phyloP scores from a whole-genome alignment of 768 basidiomycete species.

The Serendipita sp. region DNA sequence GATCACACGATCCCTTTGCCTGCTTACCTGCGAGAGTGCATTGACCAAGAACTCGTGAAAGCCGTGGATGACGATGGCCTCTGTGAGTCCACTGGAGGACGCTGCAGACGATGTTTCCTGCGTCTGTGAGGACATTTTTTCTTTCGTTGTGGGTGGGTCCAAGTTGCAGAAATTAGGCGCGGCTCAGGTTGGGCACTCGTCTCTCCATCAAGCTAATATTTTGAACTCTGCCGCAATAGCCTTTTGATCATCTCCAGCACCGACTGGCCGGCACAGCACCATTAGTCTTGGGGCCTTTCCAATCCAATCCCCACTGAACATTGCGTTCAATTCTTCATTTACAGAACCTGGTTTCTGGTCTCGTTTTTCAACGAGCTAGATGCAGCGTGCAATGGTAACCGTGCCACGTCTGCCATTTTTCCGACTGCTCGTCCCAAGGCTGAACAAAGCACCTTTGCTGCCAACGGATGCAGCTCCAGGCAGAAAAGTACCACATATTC shows the following conservation, averaged over 20 bases:
- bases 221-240: background rate
- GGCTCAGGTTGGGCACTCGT: too few species aligned
- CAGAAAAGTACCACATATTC: background rate
- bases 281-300: too few species aligned
- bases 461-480: background rate
- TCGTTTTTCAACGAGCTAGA: background rate
- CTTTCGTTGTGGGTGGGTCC: background rate
- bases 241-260: background rate
- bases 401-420: constrained; percentile 3
- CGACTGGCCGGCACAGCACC: background rate
- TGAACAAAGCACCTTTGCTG: background rate
- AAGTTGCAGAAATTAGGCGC: too few species aligned
- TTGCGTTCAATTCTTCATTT: too few species aligned
- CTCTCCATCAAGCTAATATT: background rate
- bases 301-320: too few species aligned
- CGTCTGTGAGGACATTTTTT: background rate
- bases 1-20: too few species aligned
- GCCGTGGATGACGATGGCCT: constrained; percentile 53
- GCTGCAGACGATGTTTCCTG: background rate
- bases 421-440: constrained; percentile 1
- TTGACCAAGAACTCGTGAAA: constrained; percentile 75
- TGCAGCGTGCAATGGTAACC: background rate
- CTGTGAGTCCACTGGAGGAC: constrained; percentile 16
- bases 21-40: constrained; percentile 32
- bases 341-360: too few species aligned